Base-by-base conservation (phyloP, 176 grass and related monocot genomes). In the Juncus inflexus region DNA sequence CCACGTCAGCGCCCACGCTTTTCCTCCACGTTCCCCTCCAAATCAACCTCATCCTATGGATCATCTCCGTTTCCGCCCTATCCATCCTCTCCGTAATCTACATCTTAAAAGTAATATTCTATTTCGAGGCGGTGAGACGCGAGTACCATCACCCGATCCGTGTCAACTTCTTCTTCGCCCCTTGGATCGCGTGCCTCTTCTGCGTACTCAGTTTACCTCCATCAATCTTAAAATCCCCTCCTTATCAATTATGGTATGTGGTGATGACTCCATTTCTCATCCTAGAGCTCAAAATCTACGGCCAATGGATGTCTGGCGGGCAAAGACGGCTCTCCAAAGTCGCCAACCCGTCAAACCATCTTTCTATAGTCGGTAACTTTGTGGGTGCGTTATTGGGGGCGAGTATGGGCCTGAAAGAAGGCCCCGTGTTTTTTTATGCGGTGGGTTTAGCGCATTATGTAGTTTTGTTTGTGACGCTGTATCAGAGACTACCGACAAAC, bases 81-180 rank as follows among this genome's bases (percentile, higher is more conserved):
- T 52, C 42, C 55, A 60, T 53, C 14, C 42, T 91, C 1, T 74
- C 82, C 5, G 42, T 74, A 37, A 80, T 91, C 4, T 97, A 91
- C 74, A 58, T 45, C 4, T 80, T 79, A 54, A 97, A 97, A 79
- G 6, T 97, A 3, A 71, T 69, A 42, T 89, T 97, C 61, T 91
- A 89, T 77, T 89, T 86, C 71, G 85, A 91, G 82, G 94, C 85
- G 2, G 85, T 97, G 36, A 70, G 83, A 9, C 88, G 88, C 2
- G 85, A 97, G 78, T 97, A 86, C 80, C 85, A 91, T 73, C 88
- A 97, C 50, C 94, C 88, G n/a, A 77, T 97, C 56, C 84, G 87
- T 52, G 88, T 69, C 54, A 97, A 97, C 77, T 97, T 97, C 80
- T 97, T 97, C 83, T 97, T 97, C 84, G 88, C 88, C 63, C 92